phyloP scores from a whole-genome alignment of 148 eudicot species.

The Chenopodium quinoa region DNA sequence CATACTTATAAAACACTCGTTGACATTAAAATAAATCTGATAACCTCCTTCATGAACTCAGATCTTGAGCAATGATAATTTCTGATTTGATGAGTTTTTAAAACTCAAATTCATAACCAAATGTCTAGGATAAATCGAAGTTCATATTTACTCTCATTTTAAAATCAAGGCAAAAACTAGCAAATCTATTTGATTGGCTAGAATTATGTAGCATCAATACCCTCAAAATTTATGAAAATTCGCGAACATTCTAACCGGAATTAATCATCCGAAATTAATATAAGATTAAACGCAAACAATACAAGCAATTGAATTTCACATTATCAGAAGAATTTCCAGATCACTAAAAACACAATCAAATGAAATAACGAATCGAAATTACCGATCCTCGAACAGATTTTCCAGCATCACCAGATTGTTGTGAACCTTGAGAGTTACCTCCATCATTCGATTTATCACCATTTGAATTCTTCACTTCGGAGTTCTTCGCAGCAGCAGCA shows the following conservation, averaged over 20 bases:
- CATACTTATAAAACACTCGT: too few species aligned
- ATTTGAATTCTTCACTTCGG: constrained; percentile 27
- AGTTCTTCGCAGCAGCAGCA: constrained; percentile 5
- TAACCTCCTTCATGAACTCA: not conserved
- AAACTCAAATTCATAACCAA: too few species aligned
- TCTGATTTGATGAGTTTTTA: not conserved
- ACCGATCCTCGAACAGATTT: constrained; percentile 88
- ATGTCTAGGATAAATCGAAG: not conserved
- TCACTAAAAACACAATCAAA: not conserved
- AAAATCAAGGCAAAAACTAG: not conserved
- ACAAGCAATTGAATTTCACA: too few species aligned
- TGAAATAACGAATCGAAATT: constrained; percentile 1
- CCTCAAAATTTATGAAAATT: not conserved
- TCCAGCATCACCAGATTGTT: constrained; percentile 53
- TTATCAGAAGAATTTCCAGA: not conserved
- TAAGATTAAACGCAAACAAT: not conserved
- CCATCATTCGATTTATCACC: constrained; percentile 32
- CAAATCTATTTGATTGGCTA: not conserved
- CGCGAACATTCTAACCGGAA: not conserved
- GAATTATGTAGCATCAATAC: not conserved
- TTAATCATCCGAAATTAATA: not conserved
- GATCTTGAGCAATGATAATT: not conserved
- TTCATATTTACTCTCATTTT: not conserved
- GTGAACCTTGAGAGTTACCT: constrained; percentile 45
- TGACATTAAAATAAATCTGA: not conserved